Evolutionary conservation across 106 monocot species (phyloP).

Genomic region (Platanthera guangdongensis): DNA sequence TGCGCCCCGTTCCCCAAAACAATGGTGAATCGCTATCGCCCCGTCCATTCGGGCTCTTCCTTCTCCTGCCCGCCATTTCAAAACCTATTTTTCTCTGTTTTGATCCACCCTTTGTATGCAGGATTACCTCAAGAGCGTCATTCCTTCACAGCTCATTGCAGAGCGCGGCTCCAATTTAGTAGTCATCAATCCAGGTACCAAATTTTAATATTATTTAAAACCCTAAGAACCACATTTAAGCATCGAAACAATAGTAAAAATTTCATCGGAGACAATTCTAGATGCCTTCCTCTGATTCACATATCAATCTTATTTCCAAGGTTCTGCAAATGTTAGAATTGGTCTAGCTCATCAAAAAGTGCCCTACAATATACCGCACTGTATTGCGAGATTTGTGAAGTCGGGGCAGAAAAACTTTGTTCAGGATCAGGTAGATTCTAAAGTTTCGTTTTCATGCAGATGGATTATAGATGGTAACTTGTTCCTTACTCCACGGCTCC

Average conservation of each 20-base stretch:
- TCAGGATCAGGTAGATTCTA: slow-evolving; percentile 45
- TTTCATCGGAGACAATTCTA: neutral
- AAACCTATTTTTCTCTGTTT: neutral
- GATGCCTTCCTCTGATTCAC: neutral
- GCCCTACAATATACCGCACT: slow-evolving; percentile 75
- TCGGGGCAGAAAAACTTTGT: slow-evolving; percentile 18
- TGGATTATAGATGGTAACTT: neutral
- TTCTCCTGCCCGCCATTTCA: neutral
- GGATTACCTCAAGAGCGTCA: slow-evolving; percentile 72
- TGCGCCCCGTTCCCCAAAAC: neutral
- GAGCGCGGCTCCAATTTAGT: slow-evolving; percentile 81
- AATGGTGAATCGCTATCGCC: neutral
- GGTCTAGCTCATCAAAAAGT: slow-evolving; percentile 75
- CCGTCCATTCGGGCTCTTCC: neutral
- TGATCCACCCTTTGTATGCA: slow-evolving; percentile 6
- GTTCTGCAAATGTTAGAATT: slow-evolving; percentile 84
- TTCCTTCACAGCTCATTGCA: slow-evolving; percentile 78
- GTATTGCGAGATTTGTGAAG: slow-evolving; percentile 64
- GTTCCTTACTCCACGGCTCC: neutral
- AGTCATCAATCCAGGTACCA: slow-evolving; percentile 83
- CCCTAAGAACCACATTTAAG: neutral
- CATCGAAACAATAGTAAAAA: neutral
- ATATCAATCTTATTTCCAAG: slow-evolving; percentile 22
- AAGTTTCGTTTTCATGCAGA: neutral
- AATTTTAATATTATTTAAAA: slow-evolving; percentile 13